Percentiles rank a stretch among this genome's conserved stretches.
Evolutionary conservation across 2,329 filamentous ascomycete genomes (phyloP).

Genomic region (Tolypocladium cylindrosporum): DNA sequence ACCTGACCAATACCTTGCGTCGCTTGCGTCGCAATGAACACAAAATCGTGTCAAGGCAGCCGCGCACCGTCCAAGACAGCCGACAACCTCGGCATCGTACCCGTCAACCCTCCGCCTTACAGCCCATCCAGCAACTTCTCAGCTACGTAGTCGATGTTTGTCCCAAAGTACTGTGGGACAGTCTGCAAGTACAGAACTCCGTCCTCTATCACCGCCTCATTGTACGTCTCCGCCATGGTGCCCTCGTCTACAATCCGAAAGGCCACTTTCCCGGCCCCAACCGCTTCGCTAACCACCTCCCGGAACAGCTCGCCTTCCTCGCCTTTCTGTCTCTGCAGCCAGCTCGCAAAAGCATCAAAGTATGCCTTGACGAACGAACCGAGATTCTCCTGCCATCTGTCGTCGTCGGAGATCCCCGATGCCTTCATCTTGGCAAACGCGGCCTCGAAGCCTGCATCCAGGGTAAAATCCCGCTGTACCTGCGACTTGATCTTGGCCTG

Average conservation of each 20-base stretch:
- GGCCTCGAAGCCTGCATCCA: conserved; percentile 37
- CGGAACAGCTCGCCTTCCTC: conserved; percentile 36
- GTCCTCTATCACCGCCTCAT: conserved; percentile 37
- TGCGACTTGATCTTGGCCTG: conserved; percentile 28
- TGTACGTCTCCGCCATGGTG: conserved; percentile 25
- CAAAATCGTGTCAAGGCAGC: not conserved
- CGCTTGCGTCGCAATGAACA: not conserved
- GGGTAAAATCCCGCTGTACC: conserved; percentile 28
- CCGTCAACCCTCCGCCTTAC: conserved; percentile 1
- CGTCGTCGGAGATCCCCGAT: conserved; percentile 14
- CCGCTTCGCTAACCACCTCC: conserved; percentile 36
- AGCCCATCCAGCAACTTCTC: conserved; percentile 19
- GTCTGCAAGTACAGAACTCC: conserved; percentile 39
- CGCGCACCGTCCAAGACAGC: not conserved
- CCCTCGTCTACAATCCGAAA: conserved; percentile 38
- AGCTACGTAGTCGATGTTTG: conserved; percentile 19
- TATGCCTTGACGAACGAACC: conserved; percentile 30
- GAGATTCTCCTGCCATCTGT: conserved; percentile 30
- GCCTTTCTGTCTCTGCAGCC: conserved; percentile 34
- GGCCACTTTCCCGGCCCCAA: conserved; percentile 30
- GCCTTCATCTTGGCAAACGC: conserved; percentile 29
- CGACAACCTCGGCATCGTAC: not conserved
- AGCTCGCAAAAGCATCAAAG: conserved; percentile 30
- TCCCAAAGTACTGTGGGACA: conserved; percentile 13
- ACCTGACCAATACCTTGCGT: not conserved